Evolutionary conservation across 2,329 filamentous ascomycete genomes (phyloP).

Genomic region (Diaporthe citriasiana): DNA sequence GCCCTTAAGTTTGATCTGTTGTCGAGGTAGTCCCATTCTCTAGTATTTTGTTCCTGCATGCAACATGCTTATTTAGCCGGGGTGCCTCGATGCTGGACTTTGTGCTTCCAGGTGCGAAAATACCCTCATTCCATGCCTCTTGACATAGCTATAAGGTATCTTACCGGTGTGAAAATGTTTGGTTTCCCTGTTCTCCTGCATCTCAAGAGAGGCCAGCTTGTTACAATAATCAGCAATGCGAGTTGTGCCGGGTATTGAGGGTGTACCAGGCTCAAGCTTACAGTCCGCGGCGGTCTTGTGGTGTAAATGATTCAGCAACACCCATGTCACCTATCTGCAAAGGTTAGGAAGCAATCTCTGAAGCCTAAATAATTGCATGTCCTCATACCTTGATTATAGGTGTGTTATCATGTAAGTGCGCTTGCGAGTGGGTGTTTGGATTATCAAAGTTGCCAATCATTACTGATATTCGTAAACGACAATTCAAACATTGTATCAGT

Average conservation of each 20-base stretch:
- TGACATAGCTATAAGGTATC: background rate
- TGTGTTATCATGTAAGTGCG: background rate
- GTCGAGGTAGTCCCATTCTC: slow-evolving; percentile 36
- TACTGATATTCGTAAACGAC: background rate
- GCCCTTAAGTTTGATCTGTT: background rate
- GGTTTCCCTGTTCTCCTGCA: background rate
- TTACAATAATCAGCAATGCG: too few relatives aligned
- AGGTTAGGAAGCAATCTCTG: background rate
- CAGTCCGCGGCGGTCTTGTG: background rate
- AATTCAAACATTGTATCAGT: too few relatives aligned
- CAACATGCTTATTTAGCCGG: background rate
- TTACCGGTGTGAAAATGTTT: slow-evolving; percentile 28
- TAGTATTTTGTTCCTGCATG: slow-evolving; percentile 35
- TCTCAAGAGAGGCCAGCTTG: slow-evolving; percentile 10
- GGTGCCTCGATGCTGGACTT: background rate
- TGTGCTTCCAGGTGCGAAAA: background rate
- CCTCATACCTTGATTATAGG: slow-evolving; percentile 32
- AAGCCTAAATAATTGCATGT: background rate
- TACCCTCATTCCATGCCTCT: too few relatives aligned
- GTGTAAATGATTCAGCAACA: background rate
- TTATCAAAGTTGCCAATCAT: slow-evolving; percentile 31
- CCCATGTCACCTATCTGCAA: slow-evolving; percentile 33
- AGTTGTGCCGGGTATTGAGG: too few relatives aligned
- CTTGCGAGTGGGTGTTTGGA: background rate
- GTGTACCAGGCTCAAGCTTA: background rate